phyloP scores from a whole-genome alignment of 192 early-diverging fungal genomes.

The Umbelopsis isabellina region DNA sequence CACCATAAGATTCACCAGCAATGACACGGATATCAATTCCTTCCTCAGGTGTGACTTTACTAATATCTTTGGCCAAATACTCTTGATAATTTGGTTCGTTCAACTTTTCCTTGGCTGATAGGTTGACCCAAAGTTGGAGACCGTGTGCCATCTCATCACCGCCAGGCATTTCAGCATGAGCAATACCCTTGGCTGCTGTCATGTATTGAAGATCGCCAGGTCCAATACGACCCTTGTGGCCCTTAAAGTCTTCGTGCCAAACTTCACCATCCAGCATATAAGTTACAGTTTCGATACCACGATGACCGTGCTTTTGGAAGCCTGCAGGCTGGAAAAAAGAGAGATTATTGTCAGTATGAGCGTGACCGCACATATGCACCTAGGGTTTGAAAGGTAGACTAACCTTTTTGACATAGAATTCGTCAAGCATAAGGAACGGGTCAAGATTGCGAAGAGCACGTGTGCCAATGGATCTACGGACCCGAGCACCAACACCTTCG shows the following conservation, averaged over 20 bases:
- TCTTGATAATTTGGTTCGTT: conserved; percentile 74
- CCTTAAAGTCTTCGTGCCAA: conserved; percentile 78
- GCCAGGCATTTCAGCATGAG: conserved; percentile 77
- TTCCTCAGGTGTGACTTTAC: conserved; percentile 54
- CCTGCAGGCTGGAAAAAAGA: background rate
- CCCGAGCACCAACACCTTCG: conserved; percentile 83
- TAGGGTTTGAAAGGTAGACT: no score
- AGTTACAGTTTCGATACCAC: conserved; percentile 83
- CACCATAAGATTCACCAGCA: conserved; percentile 79
- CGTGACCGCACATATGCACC: no score
- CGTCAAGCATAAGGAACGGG: conserved; percentile 91
- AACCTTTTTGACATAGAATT: conserved; percentile 48
- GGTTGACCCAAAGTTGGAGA: conserved; percentile 82
- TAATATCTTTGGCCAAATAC: conserved; percentile 65
- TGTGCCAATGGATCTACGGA: conserved; percentile 77
- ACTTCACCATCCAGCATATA: conserved; percentile 70
- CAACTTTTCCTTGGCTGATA: conserved; percentile 74
- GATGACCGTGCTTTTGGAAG: conserved; percentile 75
- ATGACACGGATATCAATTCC: conserved; percentile 79
- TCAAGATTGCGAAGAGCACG: conserved; percentile 72
- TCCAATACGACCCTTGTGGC: conserved; percentile 68
- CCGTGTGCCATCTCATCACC: conserved; percentile 38
- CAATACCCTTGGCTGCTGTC: conserved; percentile 51
- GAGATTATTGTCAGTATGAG: no score
- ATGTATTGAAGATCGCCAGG: conserved; percentile 79